phyloP scores from a whole-genome alignment of 371 early-diverging fungal species.

The Coemansia sp. region DNA sequence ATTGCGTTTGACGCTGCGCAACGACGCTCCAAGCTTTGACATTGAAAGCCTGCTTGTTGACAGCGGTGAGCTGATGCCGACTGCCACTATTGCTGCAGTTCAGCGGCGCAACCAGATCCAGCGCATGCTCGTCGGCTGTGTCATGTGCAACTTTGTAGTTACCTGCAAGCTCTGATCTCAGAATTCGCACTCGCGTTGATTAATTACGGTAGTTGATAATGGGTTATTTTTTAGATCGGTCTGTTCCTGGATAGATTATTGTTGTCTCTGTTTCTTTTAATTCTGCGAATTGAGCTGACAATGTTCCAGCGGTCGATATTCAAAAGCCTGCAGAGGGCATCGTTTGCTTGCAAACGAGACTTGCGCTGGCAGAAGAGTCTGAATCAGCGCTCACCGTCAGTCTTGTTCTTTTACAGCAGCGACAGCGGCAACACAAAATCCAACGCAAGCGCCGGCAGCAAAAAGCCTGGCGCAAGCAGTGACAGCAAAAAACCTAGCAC shows the following conservation, averaged over 20 bases:
- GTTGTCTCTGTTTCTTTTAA: not conserved
- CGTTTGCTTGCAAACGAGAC: not conserved
- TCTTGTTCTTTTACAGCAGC: not conserved
- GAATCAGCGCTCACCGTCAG: not conserved
- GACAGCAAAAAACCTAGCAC: too few relatives aligned
- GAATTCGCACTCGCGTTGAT: not conserved
- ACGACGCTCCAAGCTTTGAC: constrained; percentile 14
- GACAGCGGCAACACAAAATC: not conserved
- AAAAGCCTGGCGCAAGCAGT: too few relatives aligned
- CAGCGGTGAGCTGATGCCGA: constrained; percentile 43
- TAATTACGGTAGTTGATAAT: not conserved
- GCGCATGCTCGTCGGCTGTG: constrained; percentile 40
- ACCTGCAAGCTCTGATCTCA: constrained; percentile 7
- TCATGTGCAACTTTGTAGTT: constrained; percentile 27
- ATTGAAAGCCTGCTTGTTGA: constrained; percentile 28
- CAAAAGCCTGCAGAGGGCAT: not conserved
- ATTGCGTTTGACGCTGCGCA: constrained; percentile 25
- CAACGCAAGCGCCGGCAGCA: not conserved
- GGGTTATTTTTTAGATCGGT: not conserved
- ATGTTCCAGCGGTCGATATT: not conserved
- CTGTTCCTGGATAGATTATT: too few relatives aligned
- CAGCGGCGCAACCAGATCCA: constrained; percentile 37
- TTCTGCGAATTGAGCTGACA: not conserved
- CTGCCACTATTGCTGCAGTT: constrained; percentile 38
- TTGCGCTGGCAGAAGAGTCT: not conserved